phyloP scores from a whole-genome alignment of 2,329 filamentous ascomycete species.

The Colletotrichum costaricense region DNA sequence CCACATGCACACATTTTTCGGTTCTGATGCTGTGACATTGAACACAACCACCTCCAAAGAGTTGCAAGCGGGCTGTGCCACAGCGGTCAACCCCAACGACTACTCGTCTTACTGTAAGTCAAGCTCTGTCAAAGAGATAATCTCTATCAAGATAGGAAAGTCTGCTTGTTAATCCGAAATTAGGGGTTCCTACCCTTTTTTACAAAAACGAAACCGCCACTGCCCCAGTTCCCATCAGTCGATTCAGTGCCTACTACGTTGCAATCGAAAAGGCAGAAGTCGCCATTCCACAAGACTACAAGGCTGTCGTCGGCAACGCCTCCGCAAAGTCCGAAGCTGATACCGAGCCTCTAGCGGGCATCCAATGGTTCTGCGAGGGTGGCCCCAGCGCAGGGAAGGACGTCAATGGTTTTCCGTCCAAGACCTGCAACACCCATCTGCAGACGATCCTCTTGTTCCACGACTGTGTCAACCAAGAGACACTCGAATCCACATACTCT shows the following conservation, averaged over 20 bases:
- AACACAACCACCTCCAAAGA: slow-evolving; percentile 41
- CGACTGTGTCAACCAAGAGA: slow-evolving; percentile 40
- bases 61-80: slow-evolving; percentile 56
- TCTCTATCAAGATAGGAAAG: not conserved
- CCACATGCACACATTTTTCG: slow-evolving; percentile 50
- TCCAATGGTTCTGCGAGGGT: slow-evolving; percentile 46
- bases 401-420: slow-evolving; percentile 42
- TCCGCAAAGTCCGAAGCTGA: slow-evolving; percentile 43
- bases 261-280: slow-evolving; percentile 55
- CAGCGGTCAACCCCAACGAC: slow-evolving; percentile 58
- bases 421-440: slow-evolving; percentile 42
- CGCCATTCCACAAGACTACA: slow-evolving; percentile 55
- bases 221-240: slow-evolving; percentile 45
- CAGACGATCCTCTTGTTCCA: slow-evolving; percentile 41
- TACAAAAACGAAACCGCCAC: slow-evolving; percentile 46
- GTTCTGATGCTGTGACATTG: slow-evolving; percentile 46
- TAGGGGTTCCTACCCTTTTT: slow-evolving; percentile 53
- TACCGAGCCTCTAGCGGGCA: slow-evolving; percentile 35
- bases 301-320: slow-evolving; percentile 53
- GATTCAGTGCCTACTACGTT: slow-evolving; percentile 60
- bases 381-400: slow-evolving; percentile 39
- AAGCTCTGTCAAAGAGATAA: no score
- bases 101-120: slow-evolving; percentile 55
- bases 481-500: slow-evolving; percentile 39
- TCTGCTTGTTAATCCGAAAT: not conserved